Evolutionary conservation across 139 green algal species (phyloP).

Genomic region (Chlamydomonas schloesseri): DNA sequence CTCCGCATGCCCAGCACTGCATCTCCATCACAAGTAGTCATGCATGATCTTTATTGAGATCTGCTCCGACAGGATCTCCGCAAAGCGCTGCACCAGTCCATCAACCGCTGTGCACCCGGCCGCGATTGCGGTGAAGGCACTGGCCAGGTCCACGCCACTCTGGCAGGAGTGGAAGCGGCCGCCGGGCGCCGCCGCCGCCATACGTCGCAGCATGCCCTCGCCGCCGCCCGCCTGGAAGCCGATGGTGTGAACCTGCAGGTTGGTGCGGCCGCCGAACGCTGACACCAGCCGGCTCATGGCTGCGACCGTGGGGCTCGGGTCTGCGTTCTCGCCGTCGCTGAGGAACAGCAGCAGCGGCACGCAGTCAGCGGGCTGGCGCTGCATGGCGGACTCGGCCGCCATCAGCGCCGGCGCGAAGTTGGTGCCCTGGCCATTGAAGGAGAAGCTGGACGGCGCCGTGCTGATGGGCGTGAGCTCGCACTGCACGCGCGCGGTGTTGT

Average conservation of each 20-base stretch:
- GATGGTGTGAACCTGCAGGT: conserved; percentile 62
- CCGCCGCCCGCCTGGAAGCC: conserved; percentile 50
- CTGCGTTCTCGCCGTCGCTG: conserved; percentile 51
- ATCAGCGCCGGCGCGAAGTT: conserved; percentile 39
- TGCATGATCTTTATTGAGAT: conserved; percentile 56
- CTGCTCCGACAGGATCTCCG: conserved; percentile 56
- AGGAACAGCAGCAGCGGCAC: conserved; percentile 62
- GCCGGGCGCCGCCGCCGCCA: conserved; percentile 31
- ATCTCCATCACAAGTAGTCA: conserved; percentile 62
- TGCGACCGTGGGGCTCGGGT: neutral
- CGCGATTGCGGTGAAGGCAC: conserved; percentile 51
- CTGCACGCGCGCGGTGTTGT: neutral
- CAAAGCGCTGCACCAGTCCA: conserved; percentile 54
- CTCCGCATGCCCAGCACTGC: too few relatives aligned
- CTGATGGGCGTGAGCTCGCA: neutral
- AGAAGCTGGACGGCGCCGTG: neutral
- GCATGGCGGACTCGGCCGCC: neutral
- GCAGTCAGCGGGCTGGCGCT: conserved; percentile 20
- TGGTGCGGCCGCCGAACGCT: neutral
- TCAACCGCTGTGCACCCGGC: conserved; percentile 51
- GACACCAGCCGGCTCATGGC: conserved; percentile 12
- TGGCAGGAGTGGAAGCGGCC: conserved; percentile 51
- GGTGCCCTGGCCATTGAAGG: conserved; percentile 33
- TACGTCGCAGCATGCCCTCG: conserved; percentile 32
- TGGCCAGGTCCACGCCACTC: conserved; percentile 47